phyloP scores from a whole-genome alignment of 1,284 basidiomycete species.

The Cryptococcus sp. region DNA sequence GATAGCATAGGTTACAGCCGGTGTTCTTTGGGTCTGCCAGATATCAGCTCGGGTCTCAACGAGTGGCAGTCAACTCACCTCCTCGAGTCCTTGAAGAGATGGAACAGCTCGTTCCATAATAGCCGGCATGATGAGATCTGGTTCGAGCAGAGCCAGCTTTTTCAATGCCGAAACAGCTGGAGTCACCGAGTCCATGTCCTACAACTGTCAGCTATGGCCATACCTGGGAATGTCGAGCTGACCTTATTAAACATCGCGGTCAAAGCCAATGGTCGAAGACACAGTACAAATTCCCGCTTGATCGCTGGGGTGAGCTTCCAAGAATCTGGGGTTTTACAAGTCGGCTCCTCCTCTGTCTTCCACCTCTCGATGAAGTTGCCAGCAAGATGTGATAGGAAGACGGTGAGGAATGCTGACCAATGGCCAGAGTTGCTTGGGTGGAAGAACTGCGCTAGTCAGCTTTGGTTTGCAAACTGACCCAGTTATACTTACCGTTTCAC shows the following conservation, averaged over 20 bases:
- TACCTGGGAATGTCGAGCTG: not conserved
- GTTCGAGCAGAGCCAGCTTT: slow-evolving; percentile 69
- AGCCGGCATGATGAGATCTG: slow-evolving; percentile 83
- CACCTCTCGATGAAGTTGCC: slow-evolving; percentile 79
- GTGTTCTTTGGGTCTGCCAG: slow-evolving; percentile 75
- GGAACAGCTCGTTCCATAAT: slow-evolving; percentile 86
- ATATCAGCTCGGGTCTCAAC: not conserved
- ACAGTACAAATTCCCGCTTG: slow-evolving; percentile 74
- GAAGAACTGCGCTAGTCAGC: slow-evolving; percentile 30
- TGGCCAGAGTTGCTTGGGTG: slow-evolving; percentile 50
- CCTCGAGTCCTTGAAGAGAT: slow-evolving; percentile 87
- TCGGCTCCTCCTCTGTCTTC: slow-evolving; percentile 72
- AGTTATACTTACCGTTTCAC: slow-evolving; percentile 59
- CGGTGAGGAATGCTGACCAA: slow-evolving; percentile 56
- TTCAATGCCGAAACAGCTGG: slow-evolving; percentile 49
- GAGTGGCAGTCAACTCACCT: slow-evolving; percentile 52
- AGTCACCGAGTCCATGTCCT: slow-evolving; percentile 50
- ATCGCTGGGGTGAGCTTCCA: slow-evolving; percentile 77
- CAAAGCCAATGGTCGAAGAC: slow-evolving; percentile 79
- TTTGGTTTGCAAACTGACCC: not conserved
- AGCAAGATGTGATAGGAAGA: slow-evolving; percentile 72
- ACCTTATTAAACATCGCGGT: slow-evolving; percentile 94
- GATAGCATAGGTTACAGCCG: slow-evolving; percentile 84
- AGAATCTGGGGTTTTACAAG: slow-evolving; percentile 70
- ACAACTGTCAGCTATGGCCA: not conserved